A percentile compares a stretch with the other conserved stretches of the same genome.
Conservation (phyloP, 2,329 filamentous ascomycete species). For the Diplocarpon mali region DNA sequence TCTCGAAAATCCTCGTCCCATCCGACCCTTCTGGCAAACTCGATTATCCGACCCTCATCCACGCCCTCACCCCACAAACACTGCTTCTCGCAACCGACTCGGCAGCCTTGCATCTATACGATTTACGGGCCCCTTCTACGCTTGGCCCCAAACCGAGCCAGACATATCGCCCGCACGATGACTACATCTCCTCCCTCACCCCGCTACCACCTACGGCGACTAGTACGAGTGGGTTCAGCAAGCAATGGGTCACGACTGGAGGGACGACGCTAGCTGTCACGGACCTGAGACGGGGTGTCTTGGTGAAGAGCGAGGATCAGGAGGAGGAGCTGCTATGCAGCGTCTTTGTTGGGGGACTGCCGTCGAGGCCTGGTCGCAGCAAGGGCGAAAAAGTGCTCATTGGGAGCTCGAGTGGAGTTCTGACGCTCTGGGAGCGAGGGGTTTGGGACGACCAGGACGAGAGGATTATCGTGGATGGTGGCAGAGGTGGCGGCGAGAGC, state of each 20-base stretch:
- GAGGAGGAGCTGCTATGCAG: constrained; percentile 86
- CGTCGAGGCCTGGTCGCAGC: constrained; percentile 47
- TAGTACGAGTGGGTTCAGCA: constrained; percentile 79
- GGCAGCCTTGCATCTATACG: constrained; percentile 77
- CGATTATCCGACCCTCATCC: constrained; percentile 71
- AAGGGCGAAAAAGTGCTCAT: constrained; percentile 69
- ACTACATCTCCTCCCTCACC: constrained; percentile 84
- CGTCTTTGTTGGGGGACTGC: constrained; percentile 64
- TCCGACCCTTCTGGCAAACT: constrained; percentile 28
- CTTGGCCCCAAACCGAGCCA: constrained; percentile 58
- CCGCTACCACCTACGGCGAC: constrained; percentile 69
- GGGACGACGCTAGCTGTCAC: constrained; percentile 85
- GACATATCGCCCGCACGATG: constrained; percentile 77
- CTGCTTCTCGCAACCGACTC: constrained; percentile 86
- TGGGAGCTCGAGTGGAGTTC: constrained; percentile 63
- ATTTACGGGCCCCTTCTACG: constrained; percentile 53
- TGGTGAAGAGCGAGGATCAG: constrained; percentile 86
- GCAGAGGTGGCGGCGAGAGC: constrained; percentile 57
- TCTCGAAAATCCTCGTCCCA: constrained; percentile 74
- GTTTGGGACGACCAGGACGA: constrained; percentile 94
- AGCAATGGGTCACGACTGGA: constrained; percentile 91
- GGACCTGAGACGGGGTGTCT: constrained; percentile 73
- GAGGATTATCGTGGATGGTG: constrained; percentile 64
- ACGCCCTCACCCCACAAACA: constrained; percentile 76
- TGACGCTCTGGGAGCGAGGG: constrained; percentile 90